Evolutionary conservation across 805 yeast genomes (phyloP), one percentile per base, ranked within the genome.

Genomic region (Candida namnaoensis): DNA sequence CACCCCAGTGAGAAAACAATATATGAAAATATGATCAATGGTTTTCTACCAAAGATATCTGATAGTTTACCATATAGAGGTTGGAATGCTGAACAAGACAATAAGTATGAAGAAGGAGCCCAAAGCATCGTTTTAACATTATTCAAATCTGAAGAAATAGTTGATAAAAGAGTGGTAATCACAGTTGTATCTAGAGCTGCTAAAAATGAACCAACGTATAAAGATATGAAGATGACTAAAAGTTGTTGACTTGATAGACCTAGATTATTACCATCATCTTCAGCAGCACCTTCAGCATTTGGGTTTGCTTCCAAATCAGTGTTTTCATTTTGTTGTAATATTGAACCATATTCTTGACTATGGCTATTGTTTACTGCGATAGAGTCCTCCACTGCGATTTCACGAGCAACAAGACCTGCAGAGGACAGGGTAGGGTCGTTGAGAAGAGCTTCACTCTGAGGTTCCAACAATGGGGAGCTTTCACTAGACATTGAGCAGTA

Each of bases 121-220:
- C 84, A 78, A 14, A 84, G 73, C 50, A 79, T 72, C 45, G 73
- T 71, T 3, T 76, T 73, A n/a, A 78, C 66, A 1, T 80, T 79
- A 46, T 77, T 63, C 52, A 80, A 66, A 46, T 79, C 85, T 0
- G 83, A 76, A 1, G 86, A 83, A 42, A 80, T 79, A 13, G 72
- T 71, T 3, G 84, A 69, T 52, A 80, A 58, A 34, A 80, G 60
- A 0, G 88, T 79, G 0, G 86, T 72, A 28, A 80, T 79, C 24
- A 80, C 74, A 0, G 88, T 80, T 13, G 75, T 65, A 54, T 80
- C 87, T 45, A 80, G 57, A 1, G 86, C 80, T 2, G 82, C 73
- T 37, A 80, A 61, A 48, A 73, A 79, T 0, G 74, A 61, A n/a
- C 69, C 62, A 12, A 65, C 50, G 40, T 64, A 68, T 14, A 68